These are phyloP conservation scores for Pholiota microspora DNA, from an alignment of 768 basidiomycete species.

Conservation along the genomic window DNA sequence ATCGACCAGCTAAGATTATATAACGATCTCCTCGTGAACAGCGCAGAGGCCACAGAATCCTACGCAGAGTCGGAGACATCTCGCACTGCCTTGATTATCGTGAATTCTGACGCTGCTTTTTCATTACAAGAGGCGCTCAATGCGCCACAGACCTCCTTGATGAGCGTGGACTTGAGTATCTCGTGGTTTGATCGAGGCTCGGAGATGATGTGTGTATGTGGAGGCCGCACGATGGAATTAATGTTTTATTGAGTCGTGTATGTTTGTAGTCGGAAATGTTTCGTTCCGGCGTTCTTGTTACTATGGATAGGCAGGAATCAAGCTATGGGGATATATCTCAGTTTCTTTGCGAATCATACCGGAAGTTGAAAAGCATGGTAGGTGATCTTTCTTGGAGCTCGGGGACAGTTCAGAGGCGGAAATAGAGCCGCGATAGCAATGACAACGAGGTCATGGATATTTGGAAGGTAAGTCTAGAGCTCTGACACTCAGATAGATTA, in stretches of 20 bases:
- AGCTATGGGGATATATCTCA: no score
- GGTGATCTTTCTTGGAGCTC: no score
- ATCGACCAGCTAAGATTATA: no score
- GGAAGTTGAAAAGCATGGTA: no score
- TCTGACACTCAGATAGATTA: no score
- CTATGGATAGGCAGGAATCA: no score
- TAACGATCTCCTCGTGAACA: not conserved
- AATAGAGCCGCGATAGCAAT: no score
- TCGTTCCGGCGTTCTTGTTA: not conserved
- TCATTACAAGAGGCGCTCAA: not conserved
- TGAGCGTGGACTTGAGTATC: not conserved
- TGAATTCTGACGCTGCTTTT: not conserved
- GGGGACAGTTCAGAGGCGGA: no score
- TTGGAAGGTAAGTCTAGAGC: no score
- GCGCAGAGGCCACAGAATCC: not conserved
- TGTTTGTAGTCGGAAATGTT: not conserved
- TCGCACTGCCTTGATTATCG: not conserved
- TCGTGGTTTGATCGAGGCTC: not conserved
- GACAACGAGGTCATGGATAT: no score
- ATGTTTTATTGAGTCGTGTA: not conserved
- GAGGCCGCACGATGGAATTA: not conserved
- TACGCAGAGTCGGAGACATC: not conserved
- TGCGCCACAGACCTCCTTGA: not conserved
- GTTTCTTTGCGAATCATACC: no score
- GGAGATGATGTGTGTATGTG: not conserved